phyloP scores from a whole-genome alignment of 2,329 filamentous ascomycete genomes.

The Ascocoryne sarcoides region DNA sequence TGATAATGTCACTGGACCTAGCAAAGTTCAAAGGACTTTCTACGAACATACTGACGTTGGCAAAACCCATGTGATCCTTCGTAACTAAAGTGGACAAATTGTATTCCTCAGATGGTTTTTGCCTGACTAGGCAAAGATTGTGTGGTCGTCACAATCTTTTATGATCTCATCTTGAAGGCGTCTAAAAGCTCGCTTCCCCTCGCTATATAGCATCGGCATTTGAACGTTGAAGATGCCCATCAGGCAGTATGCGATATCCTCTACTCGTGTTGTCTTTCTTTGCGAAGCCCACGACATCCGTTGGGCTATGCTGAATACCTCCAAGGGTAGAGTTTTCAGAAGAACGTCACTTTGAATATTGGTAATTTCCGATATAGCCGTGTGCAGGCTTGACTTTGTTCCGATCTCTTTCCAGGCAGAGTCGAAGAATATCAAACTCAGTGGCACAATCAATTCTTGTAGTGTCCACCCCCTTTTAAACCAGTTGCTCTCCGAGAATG shows the following conservation, averaged over 20 bases:
- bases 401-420: conserved; percentile 7
- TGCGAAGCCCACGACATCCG: conserved; percentile 35
- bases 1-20: no score
- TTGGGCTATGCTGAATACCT: conserved; percentile 27
- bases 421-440: conserved; percentile 9
- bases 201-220: conserved; percentile 36
- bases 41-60: no score
- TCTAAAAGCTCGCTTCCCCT: conserved; percentile 23
- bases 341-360: conserved; percentile 6
- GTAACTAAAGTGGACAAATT: no score
- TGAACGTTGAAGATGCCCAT: conserved; percentile 36
- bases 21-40: no score
- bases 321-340: conserved; percentile 19
- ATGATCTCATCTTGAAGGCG: conserved; percentile 31
- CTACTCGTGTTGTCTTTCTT: conserved; percentile 28
- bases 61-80: no score
- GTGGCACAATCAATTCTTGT: conserved; percentile 12
- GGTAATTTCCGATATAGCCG: conserved; percentile 9
- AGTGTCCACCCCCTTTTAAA: conserved; percentile 13
- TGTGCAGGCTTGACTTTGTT: conserved; percentile 5
- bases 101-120: no score
- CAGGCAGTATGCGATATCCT: conserved; percentile 37
- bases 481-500: conserved; percentile 5
- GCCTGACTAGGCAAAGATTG: no score
- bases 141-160: no score